Evolutionary conservation across 1,139 yeast species (phyloP).

Genomic region (Zygoascus hellenicus): DNA sequence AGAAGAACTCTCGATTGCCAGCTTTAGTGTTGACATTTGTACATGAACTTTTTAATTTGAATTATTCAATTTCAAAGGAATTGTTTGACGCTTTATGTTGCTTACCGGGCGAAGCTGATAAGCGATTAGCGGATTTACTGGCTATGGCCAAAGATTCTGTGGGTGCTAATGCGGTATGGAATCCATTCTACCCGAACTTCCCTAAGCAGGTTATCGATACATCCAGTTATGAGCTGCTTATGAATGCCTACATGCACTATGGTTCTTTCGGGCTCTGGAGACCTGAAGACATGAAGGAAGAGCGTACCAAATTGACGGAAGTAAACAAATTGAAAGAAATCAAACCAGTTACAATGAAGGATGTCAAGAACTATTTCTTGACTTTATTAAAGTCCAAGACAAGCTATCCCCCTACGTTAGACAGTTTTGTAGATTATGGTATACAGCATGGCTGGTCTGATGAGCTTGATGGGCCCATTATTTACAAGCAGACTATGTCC

Average conservation of each 20-base stretch:
- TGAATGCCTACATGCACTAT: slow-evolving; percentile 11
- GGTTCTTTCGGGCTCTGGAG: slow-evolving; percentile 7
- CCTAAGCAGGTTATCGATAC: slow-evolving; percentile 13
- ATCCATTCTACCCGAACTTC: slow-evolving; percentile 11
- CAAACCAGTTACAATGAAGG: slow-evolving; percentile 1
- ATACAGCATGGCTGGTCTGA: slow-evolving; percentile 8
- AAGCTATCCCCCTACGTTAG: slow-evolving; percentile 5
- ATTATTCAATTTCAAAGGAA: slow-evolving; percentile 6
- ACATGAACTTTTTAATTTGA: slow-evolving; percentile 9
- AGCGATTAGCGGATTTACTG: background rate
- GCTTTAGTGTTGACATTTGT: slow-evolving; percentile 5
- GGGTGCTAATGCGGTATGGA: slow-evolving; percentile 9
- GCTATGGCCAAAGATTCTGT: slow-evolving; percentile 6
- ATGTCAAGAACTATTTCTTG: slow-evolving; percentile 9
- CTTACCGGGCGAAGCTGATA: background rate
- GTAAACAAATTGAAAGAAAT: slow-evolving; percentile 1
- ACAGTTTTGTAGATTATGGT: slow-evolving; percentile 6
- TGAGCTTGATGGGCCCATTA: slow-evolving; percentile 9
- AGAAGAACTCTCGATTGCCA: too few relatives aligned
- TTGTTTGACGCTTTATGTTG: slow-evolving; percentile 3
- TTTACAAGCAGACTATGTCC: slow-evolving; percentile 10
- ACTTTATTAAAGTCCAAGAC: slow-evolving; percentile 8
- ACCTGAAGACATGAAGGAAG: background rate
- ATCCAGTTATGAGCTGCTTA: slow-evolving; percentile 6
- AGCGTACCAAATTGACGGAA: slow-evolving; percentile 4